Base-by-base conservation (phyloP, 2,329 filamentous ascomycete species). In the Colletotrichum scovillei region DNA sequence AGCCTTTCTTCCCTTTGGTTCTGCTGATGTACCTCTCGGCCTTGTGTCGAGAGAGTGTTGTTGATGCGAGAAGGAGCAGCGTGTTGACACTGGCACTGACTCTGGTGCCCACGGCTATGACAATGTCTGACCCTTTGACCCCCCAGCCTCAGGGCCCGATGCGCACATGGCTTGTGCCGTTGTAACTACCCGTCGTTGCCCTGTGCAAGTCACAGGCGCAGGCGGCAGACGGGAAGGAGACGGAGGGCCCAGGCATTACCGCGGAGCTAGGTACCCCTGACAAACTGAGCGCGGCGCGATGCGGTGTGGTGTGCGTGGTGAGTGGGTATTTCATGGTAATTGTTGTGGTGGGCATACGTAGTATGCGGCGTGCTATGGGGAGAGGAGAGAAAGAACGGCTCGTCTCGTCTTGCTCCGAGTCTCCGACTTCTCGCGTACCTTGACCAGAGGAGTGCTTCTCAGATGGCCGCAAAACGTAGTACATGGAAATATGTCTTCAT, bases 31-130 rank as follows among this genome's bases (percentile, higher is more conserved):
- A 38, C 49, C 42, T 52, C 60, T 57, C 60, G 67, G 60, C 35
- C 35, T 35, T 56, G 67, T 35, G 67, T 70, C 70, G 32, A 70
- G 56, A 73, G 22, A 46, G 67, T 38, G 46, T 57, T 22, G 26
- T 62, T 55, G 60, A 65, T 73, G 70, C 70, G 70, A 73, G 67
- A 52, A 64, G 59, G 58, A 64, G 66, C 66, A 28, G 66, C 46
- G 66, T 58, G 42, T 66, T 70, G 60, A 73, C 66, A 24, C 49
- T 49, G 60, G 67, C 67, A 70, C 56, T 73, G 70, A 62, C 70
- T 63, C 60, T 69, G 38, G 56, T 32, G 55, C 55, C 38, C n/a
- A 42, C 58, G 28, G 67, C 60, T 65, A 30, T 69, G 70, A 70
- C 70, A 60, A 22, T 16, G 57, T 46, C 67, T 57, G 60, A 24